Evolutionary conservation across 352 stramenopile species (phyloP).

Genomic region (Pythium scleroteichum): DNA sequence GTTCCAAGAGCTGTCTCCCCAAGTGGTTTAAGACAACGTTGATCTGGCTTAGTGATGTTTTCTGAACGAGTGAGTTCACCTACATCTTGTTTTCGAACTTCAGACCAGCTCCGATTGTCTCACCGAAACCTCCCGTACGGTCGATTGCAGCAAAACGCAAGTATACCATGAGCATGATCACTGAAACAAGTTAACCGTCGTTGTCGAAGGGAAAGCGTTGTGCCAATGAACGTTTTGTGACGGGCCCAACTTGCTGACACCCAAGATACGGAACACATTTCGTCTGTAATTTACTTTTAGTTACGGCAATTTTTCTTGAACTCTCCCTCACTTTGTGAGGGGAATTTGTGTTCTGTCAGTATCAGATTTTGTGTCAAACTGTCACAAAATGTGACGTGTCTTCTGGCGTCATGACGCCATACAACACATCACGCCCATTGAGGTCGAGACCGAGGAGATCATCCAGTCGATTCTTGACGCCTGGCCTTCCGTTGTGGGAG

Average conservation of each 20-base stretch:
- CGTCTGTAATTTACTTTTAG: conserved; percentile 27
- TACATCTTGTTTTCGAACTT: no score
- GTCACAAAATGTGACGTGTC: no score
- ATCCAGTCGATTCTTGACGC: no score
- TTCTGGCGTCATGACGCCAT: no score
- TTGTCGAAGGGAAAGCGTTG: conserved; percentile 76
- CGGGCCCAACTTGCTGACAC: conserved; percentile 74
- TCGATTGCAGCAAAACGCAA: neutral
- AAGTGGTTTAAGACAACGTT: neutral
- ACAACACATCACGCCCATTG: no score
- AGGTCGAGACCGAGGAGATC: no score
- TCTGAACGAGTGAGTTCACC: neutral
- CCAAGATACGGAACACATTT: conserved; percentile 80
- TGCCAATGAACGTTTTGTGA: conserved; percentile 75
- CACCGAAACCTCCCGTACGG: conserved; percentile 13
- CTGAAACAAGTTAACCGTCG: conserved; percentile 46
- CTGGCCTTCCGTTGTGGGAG: no score
- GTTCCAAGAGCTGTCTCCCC: conserved; percentile 1
- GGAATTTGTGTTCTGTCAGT: no score
- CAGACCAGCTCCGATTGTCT: no score
- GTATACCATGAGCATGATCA: conserved; percentile 1
- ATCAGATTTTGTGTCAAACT: no score
- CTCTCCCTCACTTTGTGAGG: conserved; percentile 16
- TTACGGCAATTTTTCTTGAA: conserved; percentile 66
- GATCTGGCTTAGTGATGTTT: neutral